Conservation (phyloP, 2,329 filamentous ascomycete species). For the Alternaria viburni region DNA sequence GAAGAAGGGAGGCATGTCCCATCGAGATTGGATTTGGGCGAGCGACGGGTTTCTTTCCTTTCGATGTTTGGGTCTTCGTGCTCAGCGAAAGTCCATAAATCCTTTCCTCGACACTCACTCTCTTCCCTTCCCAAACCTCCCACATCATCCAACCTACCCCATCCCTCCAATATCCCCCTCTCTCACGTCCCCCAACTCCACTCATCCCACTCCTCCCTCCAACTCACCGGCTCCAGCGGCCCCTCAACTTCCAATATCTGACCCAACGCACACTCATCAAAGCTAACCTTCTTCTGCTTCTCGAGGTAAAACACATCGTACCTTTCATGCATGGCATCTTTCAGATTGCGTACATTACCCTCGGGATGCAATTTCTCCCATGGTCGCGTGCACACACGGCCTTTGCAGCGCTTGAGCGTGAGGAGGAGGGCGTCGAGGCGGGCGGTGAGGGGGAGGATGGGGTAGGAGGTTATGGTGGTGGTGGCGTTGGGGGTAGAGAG, state of each 20-base stretch:
- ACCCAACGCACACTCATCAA: constrained; percentile 61
- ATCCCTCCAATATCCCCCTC: no score
- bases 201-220: constrained; percentile 24
- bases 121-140: no score
- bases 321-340: constrained; percentile 55
- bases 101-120: no score
- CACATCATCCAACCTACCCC: no score
- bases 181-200: constrained; percentile 25
- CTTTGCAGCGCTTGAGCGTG: constrained; percentile 67
- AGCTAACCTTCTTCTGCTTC: constrained; percentile 60
- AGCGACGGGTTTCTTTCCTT: no score
- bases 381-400: constrained; percentile 59
- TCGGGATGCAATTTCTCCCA: constrained; percentile 65
- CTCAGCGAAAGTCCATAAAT: no score
- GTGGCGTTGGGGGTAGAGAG: constrained; percentile 34
- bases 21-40: no score
- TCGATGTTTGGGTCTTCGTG: no score
- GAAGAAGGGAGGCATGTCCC: no score
- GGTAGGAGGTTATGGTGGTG: neutral
- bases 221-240: constrained; percentile 22
- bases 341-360: constrained; percentile 58
- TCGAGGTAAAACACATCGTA: constrained; percentile 63
- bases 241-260: constrained; percentile 65
- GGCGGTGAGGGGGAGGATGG: neutral
- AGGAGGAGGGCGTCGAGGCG: constrained; percentile 63